Evolutionary conservation across 495 filamentous ascomycete species (phyloP), one percentile per base, ranked within the genome.

Genomic region (Astrothelium subdiscretum): DNA sequence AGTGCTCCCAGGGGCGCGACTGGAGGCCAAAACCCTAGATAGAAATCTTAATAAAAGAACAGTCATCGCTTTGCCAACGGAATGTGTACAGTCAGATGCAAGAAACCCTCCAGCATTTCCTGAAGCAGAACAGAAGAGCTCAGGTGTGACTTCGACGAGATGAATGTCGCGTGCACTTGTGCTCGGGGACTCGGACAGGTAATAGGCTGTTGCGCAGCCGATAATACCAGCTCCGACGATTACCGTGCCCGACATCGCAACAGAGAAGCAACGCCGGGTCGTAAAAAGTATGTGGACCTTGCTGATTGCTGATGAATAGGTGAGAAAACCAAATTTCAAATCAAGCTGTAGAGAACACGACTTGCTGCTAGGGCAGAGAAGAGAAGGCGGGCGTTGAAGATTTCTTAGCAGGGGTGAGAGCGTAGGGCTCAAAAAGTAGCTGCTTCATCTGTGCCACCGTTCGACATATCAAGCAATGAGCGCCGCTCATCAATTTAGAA

Each of bases 141-240:
- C 71, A 0, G 79, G 73, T 0, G 83, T 82, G 18, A 83, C 73
- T 62, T 92, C 89, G 58, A 92, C 71, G 40, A 92, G 80, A 67
- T 90, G 84, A 63, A 92, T 85, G 43, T 77, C 76, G 12, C 79
- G 73, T 3, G 78, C 72, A 20, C 76, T 72, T 20, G 79, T 79
- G 59, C 59, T 66, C n/a, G 72, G 57, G 32, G 79, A 76, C 35
- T 82, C 73, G 24, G 82, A 82, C 51, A 90, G 80, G 69, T 89
- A 90, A 72, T 87, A 91, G 12, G 88, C 89, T 27, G 86, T 88
- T n/a, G 87, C 86, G 54, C 82, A 71, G 63, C 87, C 87, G 42
- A 94, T 89, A 72, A 94, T 91, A 59, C 89, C 89, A 58, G 82
- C 81, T 57, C 89, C 89, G 54, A 94, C 72, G 62, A 92, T 91